Evolutionary conservation across 129 eudicot genomes (phyloP), one percentile per base, ranked within the genome.

Genomic region (Saussurea involucrata): DNA sequence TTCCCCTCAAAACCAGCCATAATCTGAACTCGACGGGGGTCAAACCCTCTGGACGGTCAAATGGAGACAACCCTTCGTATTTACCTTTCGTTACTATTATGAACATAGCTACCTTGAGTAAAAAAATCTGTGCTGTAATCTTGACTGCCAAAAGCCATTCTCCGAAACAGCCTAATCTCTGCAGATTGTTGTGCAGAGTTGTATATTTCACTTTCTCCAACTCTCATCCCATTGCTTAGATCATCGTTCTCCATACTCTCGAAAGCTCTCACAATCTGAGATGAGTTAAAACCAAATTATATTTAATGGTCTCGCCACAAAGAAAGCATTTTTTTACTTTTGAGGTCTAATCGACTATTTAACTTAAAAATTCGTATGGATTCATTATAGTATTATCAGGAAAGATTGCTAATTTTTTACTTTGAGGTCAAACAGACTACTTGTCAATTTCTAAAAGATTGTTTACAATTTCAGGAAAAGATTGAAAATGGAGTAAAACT

Each of bases 111-210:
- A 74, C 83, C 68, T 61, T 86, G 86, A 63, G 83, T 81, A 81
- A 84, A 89, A 76, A 78, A 87, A 81, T 87, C 98, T 40, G 96
- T 85, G 77, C 90, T 88, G 79, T 71, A 85, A 80, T 89, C 82
- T 76, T 90, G 95, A 84, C 83, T 87, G 36, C 88, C 93, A 80
- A 91, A 91, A 32, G 97, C 98, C 98, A 94, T 94, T 80, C 89
- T 89, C 63, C 34, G 76, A 73, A 94, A 94, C 72, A 85, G 79
- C 73, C 96, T 87, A 24, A 94, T 86, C 71, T 94, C 93, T 32
- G 88, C 97, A 22, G 93, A 87, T 77, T 87, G 93, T 76, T 86
- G 87, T 28, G 91, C 90, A 75, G 90, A 75, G 84, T 89, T 83
- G 24, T 61, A 85, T 40, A 87, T 63, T 81, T 85, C 80, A 78